Conservation (phyloP, 257 asterid species). For the Rhazya stricta region DNA sequence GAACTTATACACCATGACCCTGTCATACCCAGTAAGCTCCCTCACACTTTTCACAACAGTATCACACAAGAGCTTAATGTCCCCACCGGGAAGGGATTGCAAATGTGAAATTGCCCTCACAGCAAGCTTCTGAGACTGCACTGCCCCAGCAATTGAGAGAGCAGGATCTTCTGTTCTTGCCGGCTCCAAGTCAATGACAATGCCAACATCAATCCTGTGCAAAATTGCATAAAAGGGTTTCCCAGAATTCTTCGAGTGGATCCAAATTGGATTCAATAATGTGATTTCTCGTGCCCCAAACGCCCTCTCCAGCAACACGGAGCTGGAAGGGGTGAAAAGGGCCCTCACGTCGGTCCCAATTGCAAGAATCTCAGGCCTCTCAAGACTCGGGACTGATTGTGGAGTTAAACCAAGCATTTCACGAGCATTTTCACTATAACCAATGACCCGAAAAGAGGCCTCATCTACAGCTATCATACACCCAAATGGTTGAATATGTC, state of each 20-base stretch:
- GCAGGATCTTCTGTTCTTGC: conserved; percentile 78
- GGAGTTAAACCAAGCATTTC: conserved; percentile 64
- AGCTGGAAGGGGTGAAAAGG: conserved; percentile 60
- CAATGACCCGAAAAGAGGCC: conserved; percentile 41
- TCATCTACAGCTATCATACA: conserved; percentile 74
- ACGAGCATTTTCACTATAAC: conserved; percentile 59
- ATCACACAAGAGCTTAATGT: conserved; percentile 67
- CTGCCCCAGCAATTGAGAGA: conserved; percentile 75
- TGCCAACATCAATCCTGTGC: conserved; percentile 81
- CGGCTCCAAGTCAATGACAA: conserved; percentile 84
- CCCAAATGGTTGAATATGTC: conserved; percentile 75
- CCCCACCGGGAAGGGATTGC: conserved; percentile 83
- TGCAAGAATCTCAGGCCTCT: conserved; percentile 40
- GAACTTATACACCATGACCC: conserved; percentile 84
- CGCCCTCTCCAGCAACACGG: conserved; percentile 56
- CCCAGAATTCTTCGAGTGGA: conserved; percentile 61
- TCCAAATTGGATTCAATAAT: conserved; percentile 67
- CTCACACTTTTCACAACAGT: conserved; percentile 64
- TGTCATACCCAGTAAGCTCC: conserved; percentile 71
- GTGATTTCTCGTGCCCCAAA: conserved; percentile 71
- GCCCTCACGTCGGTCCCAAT: conserved; percentile 69
- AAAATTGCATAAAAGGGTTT: conserved; percentile 75
- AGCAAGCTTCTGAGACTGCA: conserved; percentile 76
- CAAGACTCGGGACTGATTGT: conserved; percentile 67
- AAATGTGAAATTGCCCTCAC: conserved; percentile 75